Evolutionary conservation across 441 rosid genomes (phyloP).

Genomic region (Flueggea neowawraea): DNA sequence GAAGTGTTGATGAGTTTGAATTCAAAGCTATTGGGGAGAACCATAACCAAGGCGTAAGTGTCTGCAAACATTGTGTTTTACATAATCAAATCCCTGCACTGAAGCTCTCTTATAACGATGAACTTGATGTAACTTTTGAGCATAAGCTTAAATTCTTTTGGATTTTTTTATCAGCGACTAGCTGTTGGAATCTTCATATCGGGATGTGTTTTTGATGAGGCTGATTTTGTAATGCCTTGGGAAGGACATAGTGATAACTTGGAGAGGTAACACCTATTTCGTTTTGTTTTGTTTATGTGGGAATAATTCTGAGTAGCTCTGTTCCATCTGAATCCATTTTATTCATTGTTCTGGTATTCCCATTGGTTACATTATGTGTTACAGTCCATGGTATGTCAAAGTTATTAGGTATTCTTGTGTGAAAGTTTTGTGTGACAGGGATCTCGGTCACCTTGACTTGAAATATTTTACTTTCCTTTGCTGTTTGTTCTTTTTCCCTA

Average conservation of each 20-base stretch:
- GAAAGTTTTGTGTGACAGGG: no score
- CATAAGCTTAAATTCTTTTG: not conserved
- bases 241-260: constrained; percentile 64
- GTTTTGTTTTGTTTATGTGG: no score
- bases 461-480: no score
- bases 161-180: constrained; percentile 55
- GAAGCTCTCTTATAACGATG: not conserved
- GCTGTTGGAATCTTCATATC: constrained; percentile 82
- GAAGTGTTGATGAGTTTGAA: constrained; percentile 85
- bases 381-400: not conserved
- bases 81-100: not conserved
- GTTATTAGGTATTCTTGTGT: no score
- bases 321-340: constrained; percentile 3
- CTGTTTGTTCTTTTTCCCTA: no score
- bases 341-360: not conserved
- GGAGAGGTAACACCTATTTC: constrained; percentile 56
- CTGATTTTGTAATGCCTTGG: constrained; percentile 88
- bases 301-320: no score
- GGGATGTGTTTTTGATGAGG: constrained; percentile 66
- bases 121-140: no score
- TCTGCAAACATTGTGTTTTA: not conserved
- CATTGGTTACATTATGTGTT: not conserved
- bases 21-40: constrained; percentile 75
- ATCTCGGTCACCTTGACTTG: no score
- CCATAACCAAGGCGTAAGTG: constrained; percentile 85